Evolutionary conservation across 495 filamentous ascomycete species (phyloP).

Genomic region (Aspergillus baeticus): DNA sequence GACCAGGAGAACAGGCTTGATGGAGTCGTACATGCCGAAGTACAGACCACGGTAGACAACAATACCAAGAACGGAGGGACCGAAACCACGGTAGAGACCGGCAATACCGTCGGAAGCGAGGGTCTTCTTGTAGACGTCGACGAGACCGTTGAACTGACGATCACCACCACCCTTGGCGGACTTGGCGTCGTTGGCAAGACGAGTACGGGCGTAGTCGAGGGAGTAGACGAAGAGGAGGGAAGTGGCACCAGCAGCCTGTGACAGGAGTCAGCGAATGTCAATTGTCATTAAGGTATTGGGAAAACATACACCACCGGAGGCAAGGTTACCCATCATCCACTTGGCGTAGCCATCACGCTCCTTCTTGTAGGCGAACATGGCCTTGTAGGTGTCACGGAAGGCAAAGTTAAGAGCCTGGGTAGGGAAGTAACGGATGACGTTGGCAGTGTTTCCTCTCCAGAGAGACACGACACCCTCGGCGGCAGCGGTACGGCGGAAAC

Average conservation of each 20-base stretch:
- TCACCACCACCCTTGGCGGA: conserved; percentile 91
- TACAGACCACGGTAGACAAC: conserved; percentile 99
- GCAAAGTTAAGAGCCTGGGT: conserved; percentile 99
- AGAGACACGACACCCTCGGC: conserved; percentile 80
- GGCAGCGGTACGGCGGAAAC: conserved; percentile 84
- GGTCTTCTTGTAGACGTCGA: conserved; percentile 99
- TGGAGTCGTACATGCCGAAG: conserved; percentile 99
- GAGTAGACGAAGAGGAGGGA: conserved; percentile 99
- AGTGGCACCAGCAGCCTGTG: conserved; percentile 94
- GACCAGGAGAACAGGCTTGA: conserved; percentile 96
- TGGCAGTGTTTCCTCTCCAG: conserved; percentile 99
- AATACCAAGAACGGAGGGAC: conserved; percentile 97
- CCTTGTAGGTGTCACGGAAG: conserved; percentile 99
- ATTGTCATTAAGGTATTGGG: background rate
- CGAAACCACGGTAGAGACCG: conserved; percentile 99
- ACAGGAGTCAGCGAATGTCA: conserved; percentile 13
- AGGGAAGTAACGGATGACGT: conserved; percentile 99
- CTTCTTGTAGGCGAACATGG: conserved; percentile 99
- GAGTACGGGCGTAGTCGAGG: conserved; percentile 99
- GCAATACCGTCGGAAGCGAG: conserved; percentile 95
- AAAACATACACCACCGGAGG: conserved; percentile 94
- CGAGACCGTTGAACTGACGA: conserved; percentile 98
- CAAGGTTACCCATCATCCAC: conserved; percentile 99
- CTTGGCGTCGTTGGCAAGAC: conserved; percentile 99
- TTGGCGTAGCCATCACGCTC: conserved; percentile 95